A percentile compares a stretch with the other conserved stretches of the same genome.
phyloP scores from a whole-genome alignment of 2,329 filamentous ascomycete genomes.

The Diplocarpon rosae region DNA sequence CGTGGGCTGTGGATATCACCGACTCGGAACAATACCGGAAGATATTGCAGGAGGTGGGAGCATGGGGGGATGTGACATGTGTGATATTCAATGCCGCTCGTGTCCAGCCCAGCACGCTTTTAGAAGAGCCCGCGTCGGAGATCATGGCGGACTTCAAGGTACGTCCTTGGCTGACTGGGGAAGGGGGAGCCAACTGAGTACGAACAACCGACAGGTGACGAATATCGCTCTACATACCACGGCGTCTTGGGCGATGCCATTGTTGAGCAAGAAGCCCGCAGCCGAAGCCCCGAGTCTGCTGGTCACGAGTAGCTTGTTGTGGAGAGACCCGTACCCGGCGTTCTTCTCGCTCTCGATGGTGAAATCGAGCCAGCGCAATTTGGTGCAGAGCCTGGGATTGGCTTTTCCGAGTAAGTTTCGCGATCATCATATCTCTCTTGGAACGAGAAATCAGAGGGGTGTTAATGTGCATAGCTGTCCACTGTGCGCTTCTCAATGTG shows the following conservation, averaged over 20 bases:
- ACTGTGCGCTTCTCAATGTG: conserved; percentile 36
- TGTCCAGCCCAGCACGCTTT: conserved; percentile 32
- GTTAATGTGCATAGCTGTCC: conserved; percentile 28
- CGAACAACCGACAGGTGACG: conserved; percentile 29
- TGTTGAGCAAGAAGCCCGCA: conserved; percentile 28
- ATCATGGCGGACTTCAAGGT: conserved; percentile 41
- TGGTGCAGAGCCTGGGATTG: conserved; percentile 34
- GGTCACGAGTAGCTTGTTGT: conserved; percentile 38
- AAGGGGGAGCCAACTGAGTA: background rate
- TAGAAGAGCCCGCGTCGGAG: conserved; percentile 33
- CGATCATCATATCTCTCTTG: background rate
- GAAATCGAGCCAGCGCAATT: conserved; percentile 40
- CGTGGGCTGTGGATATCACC: conserved; percentile 34
- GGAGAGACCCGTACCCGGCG: conserved; percentile 34
- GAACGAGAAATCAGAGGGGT: no score
- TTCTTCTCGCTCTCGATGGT: conserved; percentile 38
- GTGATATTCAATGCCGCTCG: conserved; percentile 43
- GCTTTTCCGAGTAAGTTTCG: conserved; percentile 25
- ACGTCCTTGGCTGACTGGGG: background rate
- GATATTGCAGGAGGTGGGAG: conserved; percentile 33
- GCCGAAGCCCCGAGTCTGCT: conserved; percentile 34
- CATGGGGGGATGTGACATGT: conserved; percentile 34
- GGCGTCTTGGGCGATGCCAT: conserved; percentile 37
- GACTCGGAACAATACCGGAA: conserved; percentile 29
- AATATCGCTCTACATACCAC: conserved; percentile 37